Evolutionary conservation across 768 basidiomycete species (phyloP).

Genomic region (Amanita pallidorosea): DNA sequence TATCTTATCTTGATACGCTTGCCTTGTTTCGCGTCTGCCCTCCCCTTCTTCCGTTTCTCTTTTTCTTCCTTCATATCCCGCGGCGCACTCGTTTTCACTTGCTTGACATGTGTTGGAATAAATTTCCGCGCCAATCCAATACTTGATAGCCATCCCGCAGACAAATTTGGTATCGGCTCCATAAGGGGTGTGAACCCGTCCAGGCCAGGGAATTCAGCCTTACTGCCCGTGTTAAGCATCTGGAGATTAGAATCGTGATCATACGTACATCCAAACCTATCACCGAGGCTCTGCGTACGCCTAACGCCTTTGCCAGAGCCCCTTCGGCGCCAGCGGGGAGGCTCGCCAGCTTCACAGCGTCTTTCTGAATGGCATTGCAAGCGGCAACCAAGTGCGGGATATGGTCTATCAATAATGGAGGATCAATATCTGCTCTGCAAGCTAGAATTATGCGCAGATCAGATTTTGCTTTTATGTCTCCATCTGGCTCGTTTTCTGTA

Average conservation of each 20-base stretch:
- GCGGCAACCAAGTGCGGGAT: conserved; percentile 69
- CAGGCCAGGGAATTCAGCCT: conserved; percentile 32
- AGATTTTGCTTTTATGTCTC: conserved; percentile 8
- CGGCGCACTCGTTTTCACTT: conserved; percentile 67
- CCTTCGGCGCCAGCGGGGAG: conserved; percentile 60
- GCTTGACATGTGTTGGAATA: conserved; percentile 73
- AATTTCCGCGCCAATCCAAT: conserved; percentile 19
- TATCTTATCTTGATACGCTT: conserved; percentile 5
- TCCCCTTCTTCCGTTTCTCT: conserved; percentile 39
- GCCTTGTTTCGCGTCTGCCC: conserved; percentile 12
- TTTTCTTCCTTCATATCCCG: conserved; percentile 70
- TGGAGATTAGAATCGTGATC: conserved; percentile 3
- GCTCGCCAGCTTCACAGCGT: conserved; percentile 43
- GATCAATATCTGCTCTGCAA: conserved; percentile 68
- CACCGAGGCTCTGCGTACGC: conserved; percentile 54
- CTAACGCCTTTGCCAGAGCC: conserved; percentile 47
- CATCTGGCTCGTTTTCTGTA: conserved; percentile 7
- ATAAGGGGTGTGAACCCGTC: conserved; percentile 26
- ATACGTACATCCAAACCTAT: conserved; percentile 51
- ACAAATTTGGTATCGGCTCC: conserved; percentile 38
- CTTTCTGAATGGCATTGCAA: conserved; percentile 43
- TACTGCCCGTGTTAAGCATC: conserved; percentile 9
- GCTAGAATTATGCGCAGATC: conserved; percentile 45
- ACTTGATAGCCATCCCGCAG: conserved; percentile 54
- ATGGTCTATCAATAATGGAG: conserved; percentile 61